phyloP scores from a whole-genome alignment of 2,329 filamentous ascomycete genomes.

The Epichloe uncinata region DNA sequence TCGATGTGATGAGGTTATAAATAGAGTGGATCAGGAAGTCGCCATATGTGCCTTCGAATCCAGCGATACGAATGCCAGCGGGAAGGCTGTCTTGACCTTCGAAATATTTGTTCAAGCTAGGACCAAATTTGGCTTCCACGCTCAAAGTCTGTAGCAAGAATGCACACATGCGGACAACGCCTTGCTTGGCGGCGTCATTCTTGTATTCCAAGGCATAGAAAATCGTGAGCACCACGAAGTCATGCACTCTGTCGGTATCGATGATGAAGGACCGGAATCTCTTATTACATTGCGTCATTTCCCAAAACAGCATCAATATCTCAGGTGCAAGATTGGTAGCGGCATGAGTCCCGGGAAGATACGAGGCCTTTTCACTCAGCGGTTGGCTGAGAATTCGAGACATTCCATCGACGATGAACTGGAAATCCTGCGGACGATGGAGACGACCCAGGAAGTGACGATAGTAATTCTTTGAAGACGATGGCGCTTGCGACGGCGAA shows the following conservation, averaged over 20 bases:
- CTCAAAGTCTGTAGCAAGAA: slow-evolving; percentile 92
- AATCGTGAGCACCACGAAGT: slow-evolving; percentile 79
- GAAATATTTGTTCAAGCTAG: slow-evolving; percentile 79
- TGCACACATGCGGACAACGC: slow-evolving; percentile 91
- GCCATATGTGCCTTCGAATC: slow-evolving; percentile 81
- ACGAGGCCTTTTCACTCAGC: slow-evolving; percentile 76
- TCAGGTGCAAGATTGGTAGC: slow-evolving; percentile 81
- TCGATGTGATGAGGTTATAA: slow-evolving; percentile 79
- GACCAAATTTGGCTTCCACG: slow-evolving; percentile 80
- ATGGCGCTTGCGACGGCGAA: slow-evolving; percentile 43
- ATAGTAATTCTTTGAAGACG: slow-evolving; percentile 73
- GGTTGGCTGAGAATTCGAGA: slow-evolving; percentile 85
- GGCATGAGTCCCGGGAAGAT: slow-evolving; percentile 72
- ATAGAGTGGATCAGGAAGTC: slow-evolving; percentile 95
- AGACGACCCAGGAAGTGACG: slow-evolving; percentile 82
- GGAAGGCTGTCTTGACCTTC: slow-evolving; percentile 82
- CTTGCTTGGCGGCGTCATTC: slow-evolving; percentile 74
- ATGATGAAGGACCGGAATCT: slow-evolving; percentile 93
- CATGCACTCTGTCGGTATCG: slow-evolving; percentile 83
- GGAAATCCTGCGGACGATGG: slow-evolving; percentile 90
- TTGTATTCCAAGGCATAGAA: slow-evolving; percentile 91
- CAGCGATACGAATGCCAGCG: slow-evolving; percentile 62
- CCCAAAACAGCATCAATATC: slow-evolving; percentile 96
- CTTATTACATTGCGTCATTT: slow-evolving; percentile 94
- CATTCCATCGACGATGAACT: slow-evolving; percentile 94